These are phyloP conservation scores for Pontederia crassipes DNA, from an alignment of 176 grass and related monocot species.

Conservation along the genomic window DNA sequence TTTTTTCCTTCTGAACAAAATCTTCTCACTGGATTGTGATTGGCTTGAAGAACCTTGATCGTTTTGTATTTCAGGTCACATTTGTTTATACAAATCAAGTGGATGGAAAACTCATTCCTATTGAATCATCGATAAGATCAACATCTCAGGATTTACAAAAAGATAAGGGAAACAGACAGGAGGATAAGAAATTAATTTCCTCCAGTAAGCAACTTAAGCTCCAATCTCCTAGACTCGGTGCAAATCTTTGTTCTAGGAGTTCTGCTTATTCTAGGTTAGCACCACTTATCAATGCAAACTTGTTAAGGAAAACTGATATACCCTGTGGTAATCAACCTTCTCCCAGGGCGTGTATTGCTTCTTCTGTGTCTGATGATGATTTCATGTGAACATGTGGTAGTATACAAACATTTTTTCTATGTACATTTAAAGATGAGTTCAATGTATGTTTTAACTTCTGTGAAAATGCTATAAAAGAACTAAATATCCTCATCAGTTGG, in stretches of 20 bases:
- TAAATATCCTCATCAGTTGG: too few relatives aligned
- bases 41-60: not conserved
- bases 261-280: slow-evolving; percentile 36
- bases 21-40: not conserved
- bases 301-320: slow-evolving; percentile 29
- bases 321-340: slow-evolving; percentile 42
- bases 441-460: too few relatives aligned
- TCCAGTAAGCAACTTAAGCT: slow-evolving; percentile 24
- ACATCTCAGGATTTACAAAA: slow-evolving; percentile 27
- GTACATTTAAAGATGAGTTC: too few relatives aligned
- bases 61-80: slow-evolving; percentile 55
- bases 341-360: slow-evolving; percentile 41
- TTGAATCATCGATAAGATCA: slow-evolving; percentile 55
- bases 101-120: slow-evolving; percentile 85
- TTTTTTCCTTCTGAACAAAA: slow-evolving; percentile 15
- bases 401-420: too few relatives aligned
- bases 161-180: slow-evolving; percentile 9
- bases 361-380: slow-evolving; percentile 79
- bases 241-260: slow-evolving; percentile 40
- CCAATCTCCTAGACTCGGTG: slow-evolving; percentile 27
- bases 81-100: slow-evolving; percentile 99
- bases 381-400: slow-evolving; percentile 38
- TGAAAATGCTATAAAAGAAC: too few relatives aligned
- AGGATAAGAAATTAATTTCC: slow-evolving; percentile 16
- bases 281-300: slow-evolving; percentile 28